Base-by-base conservation (phyloP, 1,284 basidiomycete species). In the Ceratobasidium sp. region DNA sequence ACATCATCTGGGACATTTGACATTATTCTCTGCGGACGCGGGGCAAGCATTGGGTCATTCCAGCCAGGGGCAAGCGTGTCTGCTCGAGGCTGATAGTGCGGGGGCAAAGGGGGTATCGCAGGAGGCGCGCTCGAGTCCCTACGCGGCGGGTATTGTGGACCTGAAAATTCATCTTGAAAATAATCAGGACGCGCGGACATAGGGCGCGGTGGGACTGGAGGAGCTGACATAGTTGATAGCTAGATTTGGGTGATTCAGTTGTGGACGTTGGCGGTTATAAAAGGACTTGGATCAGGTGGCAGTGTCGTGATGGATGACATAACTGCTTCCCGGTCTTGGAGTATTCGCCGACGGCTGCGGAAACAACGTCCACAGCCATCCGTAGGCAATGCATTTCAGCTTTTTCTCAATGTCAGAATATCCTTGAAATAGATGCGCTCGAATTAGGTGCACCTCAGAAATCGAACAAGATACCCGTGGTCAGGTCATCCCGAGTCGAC, bases 161-260 rank as follows among this genome's bases (percentile, higher is more conserved):
- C 60, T 23, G 23, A 20, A 46, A 33, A 63, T 49, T 75, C 71
- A 42, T 75, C 71, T 33, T 75, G 71, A 39, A 75, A 75, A 42
- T 75, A 75, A 26, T 75, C 71, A 23, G 71, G 71, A 28, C 71
- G 71, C 71, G 71, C 71, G 23, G 71, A 75, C 71, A 75, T 75
- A 13, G 71, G 71, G 20, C 71, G 40, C 23, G 71, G 71, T 58
- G 71, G 71, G 12, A 75, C 60, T 39, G 71, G 71, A 49, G 71
- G 71, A 46, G 71, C 71, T 20, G 71, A 40, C 71, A 75, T 75
- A 5, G 71, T 64, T 33, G 33, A 4, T 33, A 33, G 33, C 33
- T 33, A 1, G 33, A 33, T 33, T 33, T 33, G 33, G 33, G 33
- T 33, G 33, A 18, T 9, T 15, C 26, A 49, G 46, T 61, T 61